Base-by-base conservation (phyloP, 2,329 filamentous ascomycete genomes). In the Penicillium sp. region DNA sequence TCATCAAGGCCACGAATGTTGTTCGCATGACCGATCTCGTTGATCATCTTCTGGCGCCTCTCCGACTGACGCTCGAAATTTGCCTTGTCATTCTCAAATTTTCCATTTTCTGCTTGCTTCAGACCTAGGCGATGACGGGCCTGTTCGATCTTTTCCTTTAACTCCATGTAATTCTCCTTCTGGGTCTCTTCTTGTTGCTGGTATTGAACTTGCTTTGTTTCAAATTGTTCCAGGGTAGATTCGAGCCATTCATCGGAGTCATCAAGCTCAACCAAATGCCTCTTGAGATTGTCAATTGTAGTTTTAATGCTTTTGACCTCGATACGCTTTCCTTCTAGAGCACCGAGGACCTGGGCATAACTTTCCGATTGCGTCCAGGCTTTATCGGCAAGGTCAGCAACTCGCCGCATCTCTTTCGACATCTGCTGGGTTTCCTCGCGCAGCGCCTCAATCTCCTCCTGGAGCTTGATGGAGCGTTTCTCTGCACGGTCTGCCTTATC, bases 1-100 rank as follows among this genome's bases (percentile, higher is more conserved):
- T 87, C 84, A 58, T 96, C 91, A 66, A 89, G 96, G 0, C 92
- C 92, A 32, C 90, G 87, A 58, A 99, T 89, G 54, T 84, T 86
- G 71, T 96, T 89, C 24, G 80, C 81, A 43, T 84, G 81, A 14
- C 93, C 91, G 36, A 90, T 86, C 53, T 92, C 87, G 59, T 87
- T 90, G 51, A 97, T 85, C 71, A 96, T 82, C 9, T 83, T 80
- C 65, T 88, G 81, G 38, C 93, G 88, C 42, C 83, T 79, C 62
- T 84, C 79, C 3, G 96, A 70, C 60, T 97, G 89, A 4, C 88
- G 84, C 68, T 97, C 90, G 68, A 94, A 90, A 64, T 88, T 90
- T 57, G 90, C 88, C 75, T 93, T 92, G 68, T 96, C 88, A 2
- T 92, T 93, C 71, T 94, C 85, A 62, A 88, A 86, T 61, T 88